phyloP scores from a whole-genome alignment of 495 filamentous ascomycete genomes.

The Ascobolus immersus region DNA sequence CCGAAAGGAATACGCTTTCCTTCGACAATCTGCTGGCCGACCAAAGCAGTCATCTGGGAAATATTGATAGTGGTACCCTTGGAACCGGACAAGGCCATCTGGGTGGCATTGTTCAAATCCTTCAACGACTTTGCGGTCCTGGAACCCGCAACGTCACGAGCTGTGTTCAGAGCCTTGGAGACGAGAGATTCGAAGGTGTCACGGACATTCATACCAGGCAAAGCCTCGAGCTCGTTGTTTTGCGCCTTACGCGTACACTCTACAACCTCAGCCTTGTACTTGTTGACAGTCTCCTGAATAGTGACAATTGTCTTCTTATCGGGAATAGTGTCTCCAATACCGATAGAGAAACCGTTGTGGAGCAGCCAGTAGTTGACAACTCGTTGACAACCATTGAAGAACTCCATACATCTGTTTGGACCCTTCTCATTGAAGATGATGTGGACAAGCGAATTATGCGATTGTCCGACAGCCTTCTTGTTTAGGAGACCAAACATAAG shows the following conservation, averaged over 20 bases:
- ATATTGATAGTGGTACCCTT: slow-evolving; percentile 98
- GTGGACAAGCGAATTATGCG: slow-evolving; percentile 69
- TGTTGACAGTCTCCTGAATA: slow-evolving; percentile 52
- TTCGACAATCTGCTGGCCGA: slow-evolving; percentile 92
- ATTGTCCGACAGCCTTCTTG: slow-evolving; percentile 85
- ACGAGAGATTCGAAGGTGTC: slow-evolving; percentile 95
- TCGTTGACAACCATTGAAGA: slow-evolving; percentile 83
- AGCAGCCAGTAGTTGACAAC: slow-evolving; percentile 93
- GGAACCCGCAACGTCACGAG: slow-evolving; percentile 89
- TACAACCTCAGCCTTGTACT: slow-evolving; percentile 56
- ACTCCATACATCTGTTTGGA: slow-evolving; percentile 53
- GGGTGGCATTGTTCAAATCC: slow-evolving; percentile 80
- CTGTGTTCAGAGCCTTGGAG: slow-evolving; percentile 72
- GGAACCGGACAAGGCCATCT: slow-evolving; percentile 86
- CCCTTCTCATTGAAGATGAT: slow-evolving; percentile 91
- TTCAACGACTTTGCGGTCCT: slow-evolving; percentile 73
- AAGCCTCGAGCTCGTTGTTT: slow-evolving; percentile 56
- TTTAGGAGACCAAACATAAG: slow-evolving; percentile 68
- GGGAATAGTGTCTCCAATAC: slow-evolving; percentile 94
- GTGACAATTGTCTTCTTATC: slow-evolving; percentile 55
- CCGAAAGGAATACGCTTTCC: slow-evolving; percentile 98
- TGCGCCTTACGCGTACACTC: slow-evolving; percentile 50
- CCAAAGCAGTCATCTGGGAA: slow-evolving; percentile 92
- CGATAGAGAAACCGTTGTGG: slow-evolving; percentile 95
- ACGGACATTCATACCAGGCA: slow-evolving; percentile 92